Evolutionary conservation across 2,329 filamentous ascomycete genomes (phyloP).

Genomic region (Magnaporthiopsis rhizophila): DNA sequence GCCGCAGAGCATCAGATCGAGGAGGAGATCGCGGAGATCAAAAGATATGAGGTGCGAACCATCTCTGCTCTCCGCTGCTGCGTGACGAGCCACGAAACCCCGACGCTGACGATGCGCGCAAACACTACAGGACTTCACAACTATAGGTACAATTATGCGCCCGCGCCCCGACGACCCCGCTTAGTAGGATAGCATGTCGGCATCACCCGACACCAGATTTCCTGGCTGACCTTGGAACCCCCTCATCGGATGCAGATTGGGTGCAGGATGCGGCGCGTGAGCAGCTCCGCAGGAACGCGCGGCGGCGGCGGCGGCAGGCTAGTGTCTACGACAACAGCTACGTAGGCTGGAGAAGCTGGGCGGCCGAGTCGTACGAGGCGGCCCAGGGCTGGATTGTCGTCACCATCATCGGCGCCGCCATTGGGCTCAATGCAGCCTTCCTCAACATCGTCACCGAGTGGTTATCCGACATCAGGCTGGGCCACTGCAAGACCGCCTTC

Average conservation of each 20-base stretch:
- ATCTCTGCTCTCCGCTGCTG: neutral
- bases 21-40: constrained; percentile 96
- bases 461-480: constrained; percentile 90
- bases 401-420: constrained; percentile 83
- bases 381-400: constrained; percentile 98
- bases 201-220: constrained; percentile 5
- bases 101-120: constrained; percentile 1
- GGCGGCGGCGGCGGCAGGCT: constrained; percentile 58
- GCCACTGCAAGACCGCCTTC: constrained; percentile 92
- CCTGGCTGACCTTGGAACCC: constrained; percentile 10
- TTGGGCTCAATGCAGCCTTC: constrained; percentile 86
- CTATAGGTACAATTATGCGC: constrained; percentile 53
- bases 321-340: constrained; percentile 63
- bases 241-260: constrained; percentile 60
- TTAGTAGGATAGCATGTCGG: neutral
- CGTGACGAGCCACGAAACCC: neutral
- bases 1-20: constrained; percentile 65
- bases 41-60: constrained; percentile 70
- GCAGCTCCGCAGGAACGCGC: constrained; percentile 69
- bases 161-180: too few relatives aligned
- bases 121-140: constrained; percentile 71
- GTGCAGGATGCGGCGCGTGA: constrained; percentile 94
- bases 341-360: constrained; percentile 68
- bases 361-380: constrained; percentile 86
- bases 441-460: constrained; percentile 96